Evolutionary conservation across 2,329 filamentous ascomycete genomes (phyloP).

Genomic region (Paecilomyces formosus): DNA sequence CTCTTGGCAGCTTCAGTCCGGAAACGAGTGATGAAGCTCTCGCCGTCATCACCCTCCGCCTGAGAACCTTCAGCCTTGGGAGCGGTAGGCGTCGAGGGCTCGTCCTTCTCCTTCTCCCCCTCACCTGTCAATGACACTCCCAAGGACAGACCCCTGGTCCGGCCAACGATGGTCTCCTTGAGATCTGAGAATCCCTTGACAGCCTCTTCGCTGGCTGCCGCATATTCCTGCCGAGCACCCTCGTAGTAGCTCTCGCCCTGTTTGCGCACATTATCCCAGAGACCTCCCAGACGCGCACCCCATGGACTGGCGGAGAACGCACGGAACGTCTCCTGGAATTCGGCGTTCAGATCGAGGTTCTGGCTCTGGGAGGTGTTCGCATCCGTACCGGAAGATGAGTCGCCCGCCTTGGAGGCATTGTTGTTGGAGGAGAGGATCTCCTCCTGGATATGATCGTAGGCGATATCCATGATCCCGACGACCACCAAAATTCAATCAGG

Average conservation of each 20-base stretch:
- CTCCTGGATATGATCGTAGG: slow-evolving; percentile 94
- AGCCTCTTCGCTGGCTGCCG: slow-evolving; percentile 71
- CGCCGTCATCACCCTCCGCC: slow-evolving; percentile 32
- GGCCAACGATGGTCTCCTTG: slow-evolving; percentile 59
- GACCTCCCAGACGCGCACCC: slow-evolving; percentile 80
- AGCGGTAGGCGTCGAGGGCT: slow-evolving; percentile 20
- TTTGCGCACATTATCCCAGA: slow-evolving; percentile 87
- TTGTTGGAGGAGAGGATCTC: slow-evolving; percentile 59
- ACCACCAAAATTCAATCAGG: neutral
- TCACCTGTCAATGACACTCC: slow-evolving; percentile 30
- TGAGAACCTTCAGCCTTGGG: slow-evolving; percentile 11
- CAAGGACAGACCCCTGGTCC: slow-evolving; percentile 67
- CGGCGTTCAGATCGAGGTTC: slow-evolving; percentile 62
- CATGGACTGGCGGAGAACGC: slow-evolving; percentile 86
- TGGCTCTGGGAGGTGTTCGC: slow-evolving; percentile 20
- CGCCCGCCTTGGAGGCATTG: slow-evolving; percentile 40
- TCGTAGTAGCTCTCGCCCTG: slow-evolving; percentile 88
- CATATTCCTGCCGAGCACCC: slow-evolving; percentile 73
- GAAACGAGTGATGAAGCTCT: slow-evolving; percentile 67
- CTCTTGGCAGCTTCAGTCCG: slow-evolving; percentile 70
- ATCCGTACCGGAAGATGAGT: slow-evolving; percentile 37
- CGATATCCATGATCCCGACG: slow-evolving; percentile 67
- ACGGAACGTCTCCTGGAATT: slow-evolving; percentile 92
- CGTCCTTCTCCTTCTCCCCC: slow-evolving; percentile 17
- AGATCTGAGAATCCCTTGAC: slow-evolving; percentile 70